phyloP scores from a whole-genome alignment of 2,329 filamentous ascomycete genomes.

The Ceratocystis variospora region DNA sequence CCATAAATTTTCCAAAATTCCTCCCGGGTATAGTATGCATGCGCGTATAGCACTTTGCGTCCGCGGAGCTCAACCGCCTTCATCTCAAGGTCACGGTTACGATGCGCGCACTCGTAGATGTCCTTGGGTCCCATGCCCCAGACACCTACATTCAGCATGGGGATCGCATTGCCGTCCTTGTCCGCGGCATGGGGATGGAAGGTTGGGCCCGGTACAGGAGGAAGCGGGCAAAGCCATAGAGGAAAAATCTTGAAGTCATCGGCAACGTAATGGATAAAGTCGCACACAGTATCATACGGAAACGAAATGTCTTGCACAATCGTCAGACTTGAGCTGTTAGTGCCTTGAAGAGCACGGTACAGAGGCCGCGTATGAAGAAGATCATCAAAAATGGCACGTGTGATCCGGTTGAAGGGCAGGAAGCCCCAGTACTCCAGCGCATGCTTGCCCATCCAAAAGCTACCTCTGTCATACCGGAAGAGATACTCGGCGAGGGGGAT shows the following conservation, averaged over 20 bases:
- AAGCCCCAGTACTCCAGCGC: constrained; percentile 48
- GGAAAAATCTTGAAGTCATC: constrained; percentile 36
- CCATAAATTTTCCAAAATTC: constrained; percentile 58
- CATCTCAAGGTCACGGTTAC: constrained; percentile 46
- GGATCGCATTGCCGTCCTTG: constrained; percentile 7
- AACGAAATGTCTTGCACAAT: constrained; percentile 52
- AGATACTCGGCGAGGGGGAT: constrained; percentile 53
- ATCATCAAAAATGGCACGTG: constrained; percentile 45
- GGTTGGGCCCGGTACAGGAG: constrained; percentile 26
- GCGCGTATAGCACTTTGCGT: constrained; percentile 58
- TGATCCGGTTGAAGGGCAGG: constrained; percentile 50
- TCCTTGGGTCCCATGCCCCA: constrained; percentile 40
- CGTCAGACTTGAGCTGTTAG: constrained; percentile 44
- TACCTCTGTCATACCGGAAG: constrained; percentile 57
- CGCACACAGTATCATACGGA: constrained; percentile 30
- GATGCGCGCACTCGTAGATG: constrained; percentile 23
- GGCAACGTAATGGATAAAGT: constrained; percentile 38
- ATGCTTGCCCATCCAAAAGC: constrained; percentile 52
- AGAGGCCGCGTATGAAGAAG: constrained; percentile 51
- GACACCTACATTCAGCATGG: constrained; percentile 47
- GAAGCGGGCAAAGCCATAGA: constrained; percentile 43
- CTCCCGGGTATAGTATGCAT: constrained; percentile 51
- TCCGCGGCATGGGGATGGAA: constrained; percentile 27
- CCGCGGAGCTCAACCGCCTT: constrained; percentile 46
- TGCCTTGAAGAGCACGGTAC: constrained; percentile 51